phyloP scores from a whole-genome alignment of 768 basidiomycete genomes.

The Pleurotus cornucopiae region DNA sequence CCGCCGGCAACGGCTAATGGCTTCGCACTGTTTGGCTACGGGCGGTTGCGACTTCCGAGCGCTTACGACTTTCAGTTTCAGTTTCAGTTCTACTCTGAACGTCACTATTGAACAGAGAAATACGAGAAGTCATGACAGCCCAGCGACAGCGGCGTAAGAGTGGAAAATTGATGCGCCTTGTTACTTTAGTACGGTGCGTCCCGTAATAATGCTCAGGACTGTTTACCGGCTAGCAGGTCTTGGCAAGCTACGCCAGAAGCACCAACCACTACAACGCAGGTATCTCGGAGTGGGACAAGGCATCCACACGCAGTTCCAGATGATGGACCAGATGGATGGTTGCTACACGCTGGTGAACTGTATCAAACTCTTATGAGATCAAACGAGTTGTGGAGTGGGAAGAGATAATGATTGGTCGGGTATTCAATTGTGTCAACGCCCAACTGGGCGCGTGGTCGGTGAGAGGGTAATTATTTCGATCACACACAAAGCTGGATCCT shows the following conservation, averaged over 20 bases:
- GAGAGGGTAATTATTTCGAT: constrained; percentile 1
- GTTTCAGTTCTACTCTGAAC: too few relatives aligned
- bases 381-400: constrained; percentile 7
- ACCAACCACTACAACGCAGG: not conserved
- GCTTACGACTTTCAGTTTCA: too few relatives aligned
- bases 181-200: not conserved
- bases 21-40: too few relatives aligned
- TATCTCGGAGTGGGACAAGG: not conserved
- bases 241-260: not conserved
- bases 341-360: not conserved
- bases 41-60: too few relatives aligned
- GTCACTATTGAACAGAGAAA: too few relatives aligned
- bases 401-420: not conserved
- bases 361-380: constrained; percentile 1
- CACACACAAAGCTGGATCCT: constrained; percentile 1
- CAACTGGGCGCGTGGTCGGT: not conserved
- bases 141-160: constrained; percentile 10
- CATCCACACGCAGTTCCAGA: too few relatives aligned
- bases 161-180: constrained; percentile 5
- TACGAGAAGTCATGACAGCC: not conserved
- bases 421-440: constrained; percentile 2
- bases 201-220: not conserved
- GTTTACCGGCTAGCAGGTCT: not conserved
- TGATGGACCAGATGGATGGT: constrained; percentile 3
- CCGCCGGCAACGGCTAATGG: too few relatives aligned